These are phyloP conservation scores for Brassica hybrid DNA, from an alignment of 441 rosid species.

Conservation along the genomic window DNA sequence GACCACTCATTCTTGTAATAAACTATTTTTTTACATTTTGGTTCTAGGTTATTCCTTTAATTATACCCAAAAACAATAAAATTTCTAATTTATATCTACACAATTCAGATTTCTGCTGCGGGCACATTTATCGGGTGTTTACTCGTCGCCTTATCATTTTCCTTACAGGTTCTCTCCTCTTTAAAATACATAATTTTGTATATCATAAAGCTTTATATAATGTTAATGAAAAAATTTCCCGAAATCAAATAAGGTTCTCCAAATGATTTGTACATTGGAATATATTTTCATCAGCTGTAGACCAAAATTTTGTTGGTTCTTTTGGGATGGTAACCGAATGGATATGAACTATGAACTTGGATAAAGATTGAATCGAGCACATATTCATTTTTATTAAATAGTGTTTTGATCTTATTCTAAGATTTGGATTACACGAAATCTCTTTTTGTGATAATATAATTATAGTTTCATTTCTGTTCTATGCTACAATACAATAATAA, in stretches of 20 bases:
- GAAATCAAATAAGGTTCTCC: background rate
- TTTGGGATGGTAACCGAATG: background rate
- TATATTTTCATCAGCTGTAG: too few species aligned
- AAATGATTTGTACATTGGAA: too few species aligned
- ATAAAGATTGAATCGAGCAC: background rate
- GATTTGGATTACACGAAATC: background rate
- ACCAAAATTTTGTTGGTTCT: background rate
- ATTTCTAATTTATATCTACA: background rate
- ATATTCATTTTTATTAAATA: background rate
- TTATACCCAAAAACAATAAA: background rate
- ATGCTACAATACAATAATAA: too few species aligned
- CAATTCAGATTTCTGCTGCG: constrained; percentile 70
- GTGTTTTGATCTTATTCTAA: background rate
- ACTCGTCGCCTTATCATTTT: constrained; percentile 60
- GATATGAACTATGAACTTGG: background rate
- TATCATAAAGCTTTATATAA: background rate
- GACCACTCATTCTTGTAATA: constrained; percentile 74
- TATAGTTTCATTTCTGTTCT: too few species aligned
- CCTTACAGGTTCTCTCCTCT: constrained; percentile 50
- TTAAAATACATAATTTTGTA: background rate
- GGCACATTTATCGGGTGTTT: constrained; percentile 80
- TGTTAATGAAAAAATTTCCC: background rate
- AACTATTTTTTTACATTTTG: background rate
- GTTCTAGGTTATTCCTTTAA: background rate
- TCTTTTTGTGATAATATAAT: background rate